Conservation (phyloP, 495 filamentous ascomycete species). For the Hypoxylon cercidicola region DNA sequence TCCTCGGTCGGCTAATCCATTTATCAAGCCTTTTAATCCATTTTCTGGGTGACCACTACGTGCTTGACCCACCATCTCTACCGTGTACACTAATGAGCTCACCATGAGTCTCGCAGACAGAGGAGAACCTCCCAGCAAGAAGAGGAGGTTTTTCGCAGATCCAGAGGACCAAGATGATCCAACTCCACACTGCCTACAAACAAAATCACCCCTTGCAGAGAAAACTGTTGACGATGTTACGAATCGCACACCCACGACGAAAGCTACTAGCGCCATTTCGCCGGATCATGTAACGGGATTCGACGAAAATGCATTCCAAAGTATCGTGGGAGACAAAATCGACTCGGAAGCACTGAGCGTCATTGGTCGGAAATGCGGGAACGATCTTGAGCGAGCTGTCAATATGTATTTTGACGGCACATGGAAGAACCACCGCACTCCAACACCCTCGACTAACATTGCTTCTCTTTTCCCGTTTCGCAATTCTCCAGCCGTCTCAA, state of each 20-base stretch:
- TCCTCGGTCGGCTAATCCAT: not conserved
- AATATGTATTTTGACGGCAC: slow-evolving; percentile 95
- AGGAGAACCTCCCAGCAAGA: slow-evolving; percentile 77
- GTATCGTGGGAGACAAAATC: slow-evolving; percentile 76
- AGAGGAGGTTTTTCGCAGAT: slow-evolving; percentile 82
- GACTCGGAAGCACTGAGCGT: slow-evolving; percentile 58
- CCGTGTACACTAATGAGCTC: slow-evolving; percentile 11
- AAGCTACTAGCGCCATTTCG: not conserved
- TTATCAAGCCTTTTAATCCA: not conserved
- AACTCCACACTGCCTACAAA: slow-evolving; percentile 19
- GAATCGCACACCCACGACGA: slow-evolving; percentile 7
- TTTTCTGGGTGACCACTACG: not conserved
- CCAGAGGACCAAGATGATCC: slow-evolving; percentile 46
- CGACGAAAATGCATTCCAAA: slow-evolving; percentile 73
- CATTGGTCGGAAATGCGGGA: slow-evolving; percentile 67
- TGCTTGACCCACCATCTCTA: not conserved
- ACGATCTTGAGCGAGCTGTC: slow-evolving; percentile 73
- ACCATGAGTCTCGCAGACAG: slow-evolving; percentile 66
- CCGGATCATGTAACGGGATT: slow-evolving; percentile 56
- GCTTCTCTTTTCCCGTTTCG: slow-evolving; percentile 12
- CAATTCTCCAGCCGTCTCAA: slow-evolving; percentile 1
- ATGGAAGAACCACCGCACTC: slow-evolving; percentile 68
- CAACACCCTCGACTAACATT: slow-evolving; percentile 21
- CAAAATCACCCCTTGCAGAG: slow-evolving; percentile 36
- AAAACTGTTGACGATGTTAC: slow-evolving; percentile 25